Base-by-base conservation (phyloP, 371 early-diverging fungal genomes). In the Cokeromyces recurvatus region DNA sequence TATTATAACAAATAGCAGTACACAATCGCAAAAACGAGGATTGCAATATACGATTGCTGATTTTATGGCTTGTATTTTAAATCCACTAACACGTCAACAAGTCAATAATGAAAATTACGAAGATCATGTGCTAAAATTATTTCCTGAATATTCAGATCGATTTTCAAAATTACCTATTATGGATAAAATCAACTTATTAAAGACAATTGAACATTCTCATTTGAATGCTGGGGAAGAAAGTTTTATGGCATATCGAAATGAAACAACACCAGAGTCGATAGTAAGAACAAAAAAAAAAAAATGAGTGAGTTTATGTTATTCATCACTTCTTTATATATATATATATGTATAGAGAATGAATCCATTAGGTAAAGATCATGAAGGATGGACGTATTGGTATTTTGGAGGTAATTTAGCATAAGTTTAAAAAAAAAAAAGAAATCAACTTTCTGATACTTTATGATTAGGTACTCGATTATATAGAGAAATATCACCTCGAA, bases 351-450 rank as follows among this genome's bases (percentile, higher is more conserved):
- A 51, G 62, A 47, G 53, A 46, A 9, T 45, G 3, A 19, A 29
- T 1, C 42, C 62, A 15, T 24, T 61, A 21, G 62, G 62, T 5
- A 49, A 22, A 2, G 62, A 61, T 42, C 37, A 21, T 19, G 37
- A 48, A 32, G 57, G 53, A 19, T 51, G 62, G 57, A 40, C 43
- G 3, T 61, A 61, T 38, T 59, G 59, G 59, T 45, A 55, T 38
- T 55, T 59, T 43, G 55, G 46, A 10, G 54, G 36, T n/a, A n/a
- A n/a, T n/a, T n/a, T n/a, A n/a, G n/a, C n/a, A n/a, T n/a, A n/a
- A n/a, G n/a, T n/a, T n/a, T n/a, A n/a, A n/a, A n/a, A n/a, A n/a
- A n/a, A n/a, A n/a, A n/a, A n/a, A n/a, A n/a, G n/a, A n/a, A n/a
- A n/a, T n/a, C n/a, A n/a, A n/a, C n/a, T n/a, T n/a, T n/a, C n/a